Evolutionary conservation across 139 green algal genomes (phyloP).

Genomic region (Tetradesmus obliquus): DNA sequence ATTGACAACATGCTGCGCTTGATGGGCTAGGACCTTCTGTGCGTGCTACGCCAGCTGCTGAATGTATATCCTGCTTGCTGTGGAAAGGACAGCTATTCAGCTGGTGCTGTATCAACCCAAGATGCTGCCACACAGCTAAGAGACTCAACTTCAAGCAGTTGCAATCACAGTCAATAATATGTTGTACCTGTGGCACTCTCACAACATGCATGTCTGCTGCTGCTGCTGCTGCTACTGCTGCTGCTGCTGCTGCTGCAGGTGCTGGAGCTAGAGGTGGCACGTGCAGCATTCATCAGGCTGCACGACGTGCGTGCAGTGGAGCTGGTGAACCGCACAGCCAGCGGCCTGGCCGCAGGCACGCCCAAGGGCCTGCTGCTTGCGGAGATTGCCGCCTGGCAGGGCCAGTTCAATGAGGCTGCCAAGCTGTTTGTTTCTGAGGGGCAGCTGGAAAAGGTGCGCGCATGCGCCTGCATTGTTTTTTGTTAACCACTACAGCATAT

Average conservation of each 20-base stretch:
- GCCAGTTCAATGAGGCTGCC: constrained; percentile 80
- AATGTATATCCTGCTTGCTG: background rate
- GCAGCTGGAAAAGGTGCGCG: constrained; percentile 38
- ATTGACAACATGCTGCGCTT: background rate
- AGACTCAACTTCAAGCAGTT: background rate
- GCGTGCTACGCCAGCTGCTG: background rate
- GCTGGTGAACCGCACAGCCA: constrained; percentile 70
- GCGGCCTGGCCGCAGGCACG: constrained; percentile 51
- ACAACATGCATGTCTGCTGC: background rate
- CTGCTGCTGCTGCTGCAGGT: constrained; percentile 25
- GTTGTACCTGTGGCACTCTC: background rate
- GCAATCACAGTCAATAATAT: background rate
- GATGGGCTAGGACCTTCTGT: background rate
- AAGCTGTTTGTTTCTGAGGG: constrained; percentile 61
- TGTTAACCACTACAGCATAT: background rate
- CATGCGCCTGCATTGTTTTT: background rate
- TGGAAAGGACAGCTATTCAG: background rate
- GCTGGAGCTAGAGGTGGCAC: constrained; percentile 77
- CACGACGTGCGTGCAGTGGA: constrained; percentile 80
- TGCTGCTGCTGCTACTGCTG: background rate
- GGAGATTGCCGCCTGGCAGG: constrained; percentile 80
- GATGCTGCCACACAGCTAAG: background rate
- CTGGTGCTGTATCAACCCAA: background rate
- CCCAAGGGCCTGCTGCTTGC: constrained; percentile 68
- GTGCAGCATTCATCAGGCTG: constrained; percentile 82